Evolutionary conservation across 169 alveolate genomes (phyloP).

Genomic region (Blepharisma undulans): DNA sequence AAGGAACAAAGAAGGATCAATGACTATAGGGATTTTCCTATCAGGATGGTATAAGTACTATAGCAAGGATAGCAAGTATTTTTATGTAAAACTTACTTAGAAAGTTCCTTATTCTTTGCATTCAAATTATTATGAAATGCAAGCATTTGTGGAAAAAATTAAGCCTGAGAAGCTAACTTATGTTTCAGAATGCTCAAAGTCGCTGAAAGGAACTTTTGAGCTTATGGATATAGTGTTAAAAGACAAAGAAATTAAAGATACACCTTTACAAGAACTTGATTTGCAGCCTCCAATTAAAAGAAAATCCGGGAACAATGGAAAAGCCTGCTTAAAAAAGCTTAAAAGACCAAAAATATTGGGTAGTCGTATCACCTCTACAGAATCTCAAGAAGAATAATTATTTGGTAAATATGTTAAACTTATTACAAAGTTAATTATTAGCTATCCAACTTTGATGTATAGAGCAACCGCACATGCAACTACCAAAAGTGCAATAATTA

Average conservation of each 20-base stretch:
- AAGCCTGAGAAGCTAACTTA: slow-evolving; percentile 41
- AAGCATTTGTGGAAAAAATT: slow-evolving; percentile 57
- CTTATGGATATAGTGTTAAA: neutral
- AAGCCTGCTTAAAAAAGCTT: neutral
- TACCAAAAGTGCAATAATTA: neutral
- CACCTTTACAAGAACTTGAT: neutral
- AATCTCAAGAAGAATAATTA: neutral
- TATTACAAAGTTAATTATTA: too few relatives aligned
- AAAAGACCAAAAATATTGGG: neutral
- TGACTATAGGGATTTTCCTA: slow-evolving; percentile 56
- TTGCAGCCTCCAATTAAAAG: neutral
- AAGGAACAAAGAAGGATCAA: slow-evolving; percentile 39
- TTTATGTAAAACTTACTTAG: slow-evolving; percentile 45
- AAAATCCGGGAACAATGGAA: neutral
- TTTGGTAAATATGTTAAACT: neutral
- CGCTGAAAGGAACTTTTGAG: neutral
- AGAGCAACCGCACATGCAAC: neutral
- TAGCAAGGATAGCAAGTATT: slow-evolving; percentile 15
- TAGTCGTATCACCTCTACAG: neutral
- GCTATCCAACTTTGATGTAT: slow-evolving; percentile 27
- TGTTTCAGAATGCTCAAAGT: neutral
- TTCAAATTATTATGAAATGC: slow-evolving; percentile 69
- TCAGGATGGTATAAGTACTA: slow-evolving; percentile 66
- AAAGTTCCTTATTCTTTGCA: slow-evolving; percentile 70
- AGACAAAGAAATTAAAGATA: neutral